Evolutionary conservation across 768 basidiomycete species (phyloP).

Genomic region (Xerocomus spinulosus): DNA sequence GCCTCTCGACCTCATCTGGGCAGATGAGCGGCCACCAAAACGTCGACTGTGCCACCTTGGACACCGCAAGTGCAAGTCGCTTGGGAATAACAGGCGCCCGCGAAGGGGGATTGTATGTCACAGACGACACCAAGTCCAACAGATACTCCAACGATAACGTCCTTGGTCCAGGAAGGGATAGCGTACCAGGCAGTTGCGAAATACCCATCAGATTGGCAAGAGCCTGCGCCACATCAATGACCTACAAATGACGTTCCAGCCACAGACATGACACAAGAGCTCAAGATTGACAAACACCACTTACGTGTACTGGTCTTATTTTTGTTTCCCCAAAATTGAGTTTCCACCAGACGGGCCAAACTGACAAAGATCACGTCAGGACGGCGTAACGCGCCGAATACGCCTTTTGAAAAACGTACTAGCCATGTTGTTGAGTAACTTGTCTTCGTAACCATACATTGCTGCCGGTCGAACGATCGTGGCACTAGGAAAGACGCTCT

Average conservation of each 20-base stretch:
- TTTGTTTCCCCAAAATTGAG: slow-evolving; percentile 84
- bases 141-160: slow-evolving; percentile 80
- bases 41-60: slow-evolving; percentile 51
- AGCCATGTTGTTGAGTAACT: slow-evolving; percentile 86
- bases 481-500: slow-evolving; percentile 74
- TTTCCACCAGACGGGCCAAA: slow-evolving; percentile 91
- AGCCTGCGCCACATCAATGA: slow-evolving; percentile 91
- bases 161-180: slow-evolving; percentile 86
- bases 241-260: slow-evolving; percentile 45
- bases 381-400: slow-evolving; percentile 5
- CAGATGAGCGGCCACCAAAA: slow-evolving; percentile 90
- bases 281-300: slow-evolving; percentile 32
- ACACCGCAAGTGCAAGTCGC: slow-evolving; percentile 55
- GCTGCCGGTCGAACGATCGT: slow-evolving; percentile 83
- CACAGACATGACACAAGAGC: slow-evolving; percentile 19
- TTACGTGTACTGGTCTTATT: slow-evolving; percentile 88
- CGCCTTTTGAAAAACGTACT: slow-evolving; percentile 45
- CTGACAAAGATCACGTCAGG: slow-evolving; percentile 29
- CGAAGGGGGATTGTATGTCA: slow-evolving; percentile 74
- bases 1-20: slow-evolving; percentile 86
- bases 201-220: slow-evolving; percentile 70
- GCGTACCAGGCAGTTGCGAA: slow-evolving; percentile 58
- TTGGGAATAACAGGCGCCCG: slow-evolving; percentile 76
- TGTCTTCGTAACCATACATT: slow-evolving; percentile 96
- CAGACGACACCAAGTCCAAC: slow-evolving; percentile 68